These are phyloP conservation scores for Cladosporium sp. DNA, from an alignment of 2,329 filamentous ascomycete genomes.

Conservation along the genomic window DNA sequence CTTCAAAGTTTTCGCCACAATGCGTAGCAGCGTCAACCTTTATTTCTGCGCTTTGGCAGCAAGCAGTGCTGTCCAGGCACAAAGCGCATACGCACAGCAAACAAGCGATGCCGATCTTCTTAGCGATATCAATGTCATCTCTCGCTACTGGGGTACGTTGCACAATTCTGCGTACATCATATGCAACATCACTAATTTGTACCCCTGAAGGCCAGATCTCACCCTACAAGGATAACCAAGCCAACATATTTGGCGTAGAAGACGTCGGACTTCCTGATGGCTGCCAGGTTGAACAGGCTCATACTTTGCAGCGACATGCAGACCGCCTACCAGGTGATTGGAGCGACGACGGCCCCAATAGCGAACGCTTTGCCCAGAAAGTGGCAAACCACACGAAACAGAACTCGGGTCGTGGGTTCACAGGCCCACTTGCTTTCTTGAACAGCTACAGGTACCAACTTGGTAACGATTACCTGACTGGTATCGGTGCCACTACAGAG, in stretches of 20 bases:
- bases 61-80: neutral
- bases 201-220: slow-evolving; percentile 41
- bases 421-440: slow-evolving; percentile 54
- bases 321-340: slow-evolving; percentile 52
- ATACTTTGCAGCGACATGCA: slow-evolving; percentile 56
- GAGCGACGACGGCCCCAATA: slow-evolving; percentile 52
- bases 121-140: slow-evolving; percentile 38
- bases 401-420: slow-evolving; percentile 40
- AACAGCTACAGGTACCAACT: slow-evolving; percentile 54
- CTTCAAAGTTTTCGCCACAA: neutral
- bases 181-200: neutral
- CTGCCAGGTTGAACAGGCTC: slow-evolving; percentile 58
- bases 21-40: neutral
- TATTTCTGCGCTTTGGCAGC: slow-evolving; percentile 5
- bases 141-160: slow-evolving; percentile 44
- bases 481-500: slow-evolving; percentile 52
- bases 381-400: slow-evolving; percentile 47
- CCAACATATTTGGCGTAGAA: slow-evolving; percentile 49
- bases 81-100: neutral
- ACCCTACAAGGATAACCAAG: slow-evolving; percentile 49
- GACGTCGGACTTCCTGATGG: slow-evolving; percentile 52
- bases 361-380: slow-evolving; percentile 52
- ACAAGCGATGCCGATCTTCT: slow-evolving; percentile 24
- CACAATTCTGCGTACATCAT: neutral
- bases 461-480: slow-evolving; percentile 48